Conservation (phyloP, 495 filamentous ascomycete genomes). For the Pyrenopolyporus hunteri region DNA sequence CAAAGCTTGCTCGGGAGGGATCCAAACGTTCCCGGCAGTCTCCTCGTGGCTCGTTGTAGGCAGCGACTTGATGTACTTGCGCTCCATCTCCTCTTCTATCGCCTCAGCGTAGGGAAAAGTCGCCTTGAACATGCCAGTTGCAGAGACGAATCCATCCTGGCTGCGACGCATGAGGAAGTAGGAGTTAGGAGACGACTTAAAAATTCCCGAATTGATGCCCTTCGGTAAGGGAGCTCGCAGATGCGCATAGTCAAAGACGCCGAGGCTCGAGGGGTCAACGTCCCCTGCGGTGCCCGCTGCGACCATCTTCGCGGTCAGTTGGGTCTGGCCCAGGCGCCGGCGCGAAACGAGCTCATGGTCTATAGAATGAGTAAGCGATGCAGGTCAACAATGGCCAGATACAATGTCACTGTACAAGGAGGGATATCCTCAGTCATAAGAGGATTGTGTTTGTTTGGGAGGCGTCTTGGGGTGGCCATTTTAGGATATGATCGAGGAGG, state of each 20-base stretch:
- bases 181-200: constrained; percentile 80
- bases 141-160: constrained; percentile 91
- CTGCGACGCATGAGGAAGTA: constrained; percentile 98
- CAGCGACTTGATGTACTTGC: constrained; percentile 82
- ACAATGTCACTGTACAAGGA: constrained; percentile 53
- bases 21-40: constrained; percentile 97
- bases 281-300: constrained; percentile 67
- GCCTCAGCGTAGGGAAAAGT: constrained; percentile 91
- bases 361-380: constrained; percentile 54
- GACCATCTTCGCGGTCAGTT: constrained; percentile 78
- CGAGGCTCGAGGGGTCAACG: constrained; percentile 73
- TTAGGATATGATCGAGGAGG: constrained; percentile 30
- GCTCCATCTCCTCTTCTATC: constrained; percentile 84
- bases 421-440: constrained; percentile 76
- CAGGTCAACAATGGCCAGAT: neutral
- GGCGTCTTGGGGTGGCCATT: constrained; percentile 65
- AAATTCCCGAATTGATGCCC: constrained; percentile 89
- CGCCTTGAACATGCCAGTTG: constrained; percentile 99
- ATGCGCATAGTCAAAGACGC: constrained; percentile 94
- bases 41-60: constrained; percentile 83
- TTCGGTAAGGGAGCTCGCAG: constrained; percentile 88
- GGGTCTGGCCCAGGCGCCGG: constrained; percentile 89
- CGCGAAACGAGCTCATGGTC: constrained; percentile 83
- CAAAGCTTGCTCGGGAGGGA: constrained; percentile 82
- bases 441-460: constrained; percentile 77